These are phyloP conservation scores for Pyrenopolyporus hunteri DNA, from an alignment of 495 filamentous ascomycete species.

Conservation along the genomic window DNA sequence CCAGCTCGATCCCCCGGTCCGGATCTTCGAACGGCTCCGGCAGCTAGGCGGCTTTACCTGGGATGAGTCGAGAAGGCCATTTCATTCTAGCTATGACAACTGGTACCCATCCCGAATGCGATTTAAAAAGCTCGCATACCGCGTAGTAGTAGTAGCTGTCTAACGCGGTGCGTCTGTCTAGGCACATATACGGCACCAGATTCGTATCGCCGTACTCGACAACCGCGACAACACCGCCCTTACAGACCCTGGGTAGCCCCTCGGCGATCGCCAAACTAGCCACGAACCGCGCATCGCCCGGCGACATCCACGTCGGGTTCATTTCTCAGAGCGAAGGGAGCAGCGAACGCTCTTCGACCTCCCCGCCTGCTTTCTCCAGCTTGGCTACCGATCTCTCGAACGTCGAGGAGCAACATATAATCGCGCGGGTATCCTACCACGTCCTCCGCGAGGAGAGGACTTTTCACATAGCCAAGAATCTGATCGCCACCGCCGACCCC, in stretches of 20 bases:
- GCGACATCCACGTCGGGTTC: slow-evolving; percentile 40
- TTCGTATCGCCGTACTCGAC: slow-evolving; percentile 52
- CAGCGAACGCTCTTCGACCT: slow-evolving; percentile 48
- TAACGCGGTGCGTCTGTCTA: slow-evolving; percentile 31
- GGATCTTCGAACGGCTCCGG: slow-evolving; percentile 73
- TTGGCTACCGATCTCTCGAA: slow-evolving; percentile 42
- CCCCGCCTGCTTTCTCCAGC: slow-evolving; percentile 39
- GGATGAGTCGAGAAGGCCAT: slow-evolving; percentile 72
- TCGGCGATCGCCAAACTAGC: slow-evolving; percentile 40
- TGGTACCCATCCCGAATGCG: slow-evolving; percentile 52
- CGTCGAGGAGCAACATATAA: slow-evolving; percentile 58
- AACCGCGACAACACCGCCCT: slow-evolving; percentile 30
- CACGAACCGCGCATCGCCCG: slow-evolving; percentile 43
- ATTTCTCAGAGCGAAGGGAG: slow-evolving; percentile 44
- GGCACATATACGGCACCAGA: slow-evolving; percentile 56
- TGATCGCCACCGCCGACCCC: slow-evolving; percentile 74
- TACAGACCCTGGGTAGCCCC: slow-evolving; percentile 42
- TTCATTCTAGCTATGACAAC: slow-evolving; percentile 83
- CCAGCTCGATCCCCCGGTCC: slow-evolving; percentile 69
- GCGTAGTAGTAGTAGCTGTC: slow-evolving; percentile 19
- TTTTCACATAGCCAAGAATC: slow-evolving; percentile 75
- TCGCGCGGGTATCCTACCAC: slow-evolving; percentile 81
- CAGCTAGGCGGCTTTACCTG: slow-evolving; percentile 77
- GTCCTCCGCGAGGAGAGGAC: slow-evolving; percentile 80
- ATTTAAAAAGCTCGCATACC: slow-evolving; percentile 13